phyloP scores from a whole-genome alignment of 2,329 filamentous ascomycete genomes.

The Fusarium brachygibbosum region DNA sequence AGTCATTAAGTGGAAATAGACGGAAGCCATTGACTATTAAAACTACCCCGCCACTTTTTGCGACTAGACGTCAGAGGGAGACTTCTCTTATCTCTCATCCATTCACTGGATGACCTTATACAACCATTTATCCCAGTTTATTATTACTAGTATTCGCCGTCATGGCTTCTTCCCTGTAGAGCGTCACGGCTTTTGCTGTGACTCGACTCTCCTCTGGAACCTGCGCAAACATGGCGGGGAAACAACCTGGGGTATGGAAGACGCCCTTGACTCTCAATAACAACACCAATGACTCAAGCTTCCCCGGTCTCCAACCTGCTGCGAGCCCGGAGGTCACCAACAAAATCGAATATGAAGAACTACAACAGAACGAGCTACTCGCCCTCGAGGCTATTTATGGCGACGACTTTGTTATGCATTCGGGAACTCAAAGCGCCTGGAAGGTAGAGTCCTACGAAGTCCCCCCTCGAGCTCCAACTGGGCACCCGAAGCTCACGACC shows the following conservation, averaged over 20 bases:
- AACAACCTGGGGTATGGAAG: conserved; percentile 63
- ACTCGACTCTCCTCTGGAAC: conserved; percentile 56
- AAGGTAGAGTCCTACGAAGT: conserved; percentile 68
- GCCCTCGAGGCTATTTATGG: conserved; percentile 89
- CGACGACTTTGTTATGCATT: conserved; percentile 85
- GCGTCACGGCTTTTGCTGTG: conserved; percentile 68
- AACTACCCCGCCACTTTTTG: conserved; percentile 48
- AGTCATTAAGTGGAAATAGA: conserved; percentile 1
- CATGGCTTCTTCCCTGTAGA: conserved; percentile 65
- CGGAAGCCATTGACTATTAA: conserved; percentile 12
- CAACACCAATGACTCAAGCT: conserved; percentile 63
- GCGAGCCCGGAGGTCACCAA: conserved; percentile 57
- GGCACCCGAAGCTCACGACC: conserved; percentile 40
- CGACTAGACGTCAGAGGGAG: conserved; percentile 43
- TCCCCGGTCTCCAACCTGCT: conserved; percentile 63
- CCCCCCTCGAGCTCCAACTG: conserved; percentile 36
- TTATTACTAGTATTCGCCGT: conserved; percentile 28
- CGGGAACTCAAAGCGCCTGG: conserved; percentile 82
- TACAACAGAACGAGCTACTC: conserved; percentile 89
- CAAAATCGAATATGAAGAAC: conserved; percentile 80
- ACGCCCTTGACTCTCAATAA: conserved; percentile 58
- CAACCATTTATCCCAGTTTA: conserved; percentile 25
- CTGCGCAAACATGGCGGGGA: conserved; percentile 66
- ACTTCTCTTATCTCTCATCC: conserved; percentile 38
- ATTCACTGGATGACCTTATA: conserved; percentile 36